Evolutionary conservation across 345 rosid species (phyloP).

Genomic region (Melastoma malabathricum): DNA sequence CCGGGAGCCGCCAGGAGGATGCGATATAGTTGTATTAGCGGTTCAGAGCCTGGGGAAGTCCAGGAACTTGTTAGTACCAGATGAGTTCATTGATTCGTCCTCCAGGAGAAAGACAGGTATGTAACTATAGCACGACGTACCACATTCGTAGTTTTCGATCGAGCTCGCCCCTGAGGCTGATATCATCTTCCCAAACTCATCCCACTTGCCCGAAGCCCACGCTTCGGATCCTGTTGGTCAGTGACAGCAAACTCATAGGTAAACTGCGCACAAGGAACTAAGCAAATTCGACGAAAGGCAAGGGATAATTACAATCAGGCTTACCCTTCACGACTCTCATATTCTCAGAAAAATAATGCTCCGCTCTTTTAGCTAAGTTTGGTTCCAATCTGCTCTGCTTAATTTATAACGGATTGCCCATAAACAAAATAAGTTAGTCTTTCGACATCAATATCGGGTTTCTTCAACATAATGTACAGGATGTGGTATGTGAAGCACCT

Average conservation of each 20-base stretch:
- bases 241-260: no score
- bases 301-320: not conserved
- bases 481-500: slow-evolving; percentile 29
- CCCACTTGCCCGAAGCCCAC: slow-evolving; percentile 62
- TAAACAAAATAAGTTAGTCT: no score
- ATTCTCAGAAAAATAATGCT: slow-evolving; percentile 83
- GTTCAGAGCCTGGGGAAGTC: slow-evolving; percentile 51
- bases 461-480: not conserved
- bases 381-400: slow-evolving; percentile 42
- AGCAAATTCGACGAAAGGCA: not conserved
- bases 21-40: slow-evolving; percentile 60
- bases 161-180: slow-evolving; percentile 92
- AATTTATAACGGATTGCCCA: slow-evolving; percentile 2
- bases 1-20: slow-evolving; percentile 69
- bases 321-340: slow-evolving; percentile 62
- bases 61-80: not conserved
- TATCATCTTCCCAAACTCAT: slow-evolving; percentile 62
- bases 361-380: slow-evolving; percentile 65
- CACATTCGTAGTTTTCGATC: slow-evolving; percentile 80
- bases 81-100: no score
- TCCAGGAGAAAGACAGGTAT: not conserved
- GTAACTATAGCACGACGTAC: slow-evolving; percentile 17
- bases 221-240: slow-evolving; percentile 52
- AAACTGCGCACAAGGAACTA: no score
- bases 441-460: no score